Evolutionary conservation across 2,329 filamentous ascomycete genomes (phyloP).

Genomic region (Aureobasidium melanogenum): DNA sequence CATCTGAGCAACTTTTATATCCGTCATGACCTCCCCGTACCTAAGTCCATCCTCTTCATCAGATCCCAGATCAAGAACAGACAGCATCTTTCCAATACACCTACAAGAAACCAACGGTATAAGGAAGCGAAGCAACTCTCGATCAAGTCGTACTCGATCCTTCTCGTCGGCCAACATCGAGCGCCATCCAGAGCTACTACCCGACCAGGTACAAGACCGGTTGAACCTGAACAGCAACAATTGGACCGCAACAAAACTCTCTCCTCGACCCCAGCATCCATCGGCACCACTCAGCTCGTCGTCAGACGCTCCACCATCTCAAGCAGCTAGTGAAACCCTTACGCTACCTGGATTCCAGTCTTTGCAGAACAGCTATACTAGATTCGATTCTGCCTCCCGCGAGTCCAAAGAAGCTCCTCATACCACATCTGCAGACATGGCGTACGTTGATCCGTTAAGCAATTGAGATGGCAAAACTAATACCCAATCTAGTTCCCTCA

Average conservation of each 20-base stretch:
- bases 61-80: slow-evolving; percentile 17
- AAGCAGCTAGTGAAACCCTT: neutral
- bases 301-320: neutral
- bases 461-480: neutral
- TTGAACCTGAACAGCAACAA: slow-evolving; percentile 13
- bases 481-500: slow-evolving; percentile 22
- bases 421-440: slow-evolving; percentile 24
- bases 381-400: neutral
- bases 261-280: slow-evolving; percentile 23
- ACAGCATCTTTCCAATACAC: slow-evolving; percentile 20
- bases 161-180: slow-evolving; percentile 23
- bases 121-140: slow-evolving; percentile 21
- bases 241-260: slow-evolving; percentile 26
- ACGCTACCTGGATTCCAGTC: neutral
- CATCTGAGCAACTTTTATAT: slow-evolving; percentile 6
- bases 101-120: slow-evolving; percentile 22
- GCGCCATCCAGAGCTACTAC: slow-evolving; percentile 21
- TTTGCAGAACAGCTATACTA: neutral
- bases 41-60: slow-evolving; percentile 19
- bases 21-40: slow-evolving; percentile 26
- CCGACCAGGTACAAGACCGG: slow-evolving; percentile 16
- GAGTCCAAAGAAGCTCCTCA: slow-evolving; percentile 16
- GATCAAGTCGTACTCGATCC: slow-evolving; percentile 20
- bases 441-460: slow-evolving; percentile 17
- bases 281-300: slow-evolving; percentile 15